A percentile compares a stretch with the other conserved stretches of the same genome.
Evolutionary conservation across 2,329 filamentous ascomycete species (phyloP).

Genomic region (Monosporascus sp.): DNA sequence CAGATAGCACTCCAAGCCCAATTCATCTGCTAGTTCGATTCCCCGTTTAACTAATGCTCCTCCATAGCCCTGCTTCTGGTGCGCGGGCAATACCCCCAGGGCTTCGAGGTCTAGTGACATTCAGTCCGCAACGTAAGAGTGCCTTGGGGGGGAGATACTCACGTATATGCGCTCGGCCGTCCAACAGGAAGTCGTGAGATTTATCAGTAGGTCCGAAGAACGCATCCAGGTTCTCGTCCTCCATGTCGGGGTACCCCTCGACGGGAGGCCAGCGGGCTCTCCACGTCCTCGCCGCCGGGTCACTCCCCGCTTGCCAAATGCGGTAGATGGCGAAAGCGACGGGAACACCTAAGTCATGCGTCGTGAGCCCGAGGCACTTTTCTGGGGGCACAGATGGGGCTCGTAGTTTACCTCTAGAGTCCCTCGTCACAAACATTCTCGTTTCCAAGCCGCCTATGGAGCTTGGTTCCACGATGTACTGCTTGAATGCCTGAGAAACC

Average conservation of each 20-base stretch:
- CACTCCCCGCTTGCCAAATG: background rate
- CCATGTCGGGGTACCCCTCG: background rate
- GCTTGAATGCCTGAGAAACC: background rate
- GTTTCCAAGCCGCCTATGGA: background rate
- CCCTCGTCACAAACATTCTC: background rate
- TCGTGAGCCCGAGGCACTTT: no score
- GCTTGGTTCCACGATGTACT: background rate
- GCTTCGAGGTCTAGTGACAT: conserved; percentile 8
- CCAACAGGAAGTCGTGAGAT: background rate
- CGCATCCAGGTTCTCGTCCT: background rate
- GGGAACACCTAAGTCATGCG: background rate
- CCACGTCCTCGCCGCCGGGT: background rate
- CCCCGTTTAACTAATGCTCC: conserved; percentile 8
- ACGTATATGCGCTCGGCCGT: background rate
- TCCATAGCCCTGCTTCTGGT: conserved; percentile 8
- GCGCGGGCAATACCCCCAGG: conserved; percentile 3
- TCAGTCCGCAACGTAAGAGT: background rate
- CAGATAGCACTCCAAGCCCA: conserved; percentile 9
- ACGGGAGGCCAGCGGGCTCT: background rate
- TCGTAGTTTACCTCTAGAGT: background rate
- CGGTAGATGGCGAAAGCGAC: background rate
- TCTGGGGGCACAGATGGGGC: background rate
- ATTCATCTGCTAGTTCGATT: conserved; percentile 7
- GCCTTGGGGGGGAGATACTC: background rate
- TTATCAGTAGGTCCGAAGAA: background rate